Conservation (phyloP, 1,284 basidiomycete genomes). For the Takashimella tepidaria region DNA sequence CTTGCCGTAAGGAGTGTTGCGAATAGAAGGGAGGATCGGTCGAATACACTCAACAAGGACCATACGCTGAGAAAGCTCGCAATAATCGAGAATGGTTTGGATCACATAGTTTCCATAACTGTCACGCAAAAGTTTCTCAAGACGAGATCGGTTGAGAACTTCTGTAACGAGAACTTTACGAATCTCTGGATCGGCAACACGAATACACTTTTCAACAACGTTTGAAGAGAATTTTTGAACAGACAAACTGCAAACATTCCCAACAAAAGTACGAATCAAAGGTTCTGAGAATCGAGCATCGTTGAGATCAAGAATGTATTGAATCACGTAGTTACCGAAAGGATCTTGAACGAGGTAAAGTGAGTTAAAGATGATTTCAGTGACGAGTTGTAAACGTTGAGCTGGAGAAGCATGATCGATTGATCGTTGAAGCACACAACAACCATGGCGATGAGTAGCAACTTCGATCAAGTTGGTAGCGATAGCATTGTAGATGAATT, state of each 20-base stretch:
- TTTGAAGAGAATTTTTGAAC: constrained; percentile 71
- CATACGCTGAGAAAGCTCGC: constrained; percentile 78
- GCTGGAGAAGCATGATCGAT: constrained; percentile 87
- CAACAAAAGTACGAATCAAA: constrained; percentile 94
- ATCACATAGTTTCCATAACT: constrained; percentile 95
- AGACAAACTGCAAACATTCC: constrained; percentile 94
- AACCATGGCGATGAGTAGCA: constrained; percentile 97
- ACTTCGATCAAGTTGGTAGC: constrained; percentile 99
- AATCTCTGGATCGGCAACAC: constrained; percentile 90
- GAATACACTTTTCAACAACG: constrained; percentile 68
- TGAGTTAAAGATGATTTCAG: constrained; percentile 98
- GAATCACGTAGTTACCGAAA: constrained; percentile 60
- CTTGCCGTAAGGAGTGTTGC: constrained; percentile 96
- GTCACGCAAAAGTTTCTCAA: constrained; percentile 91
- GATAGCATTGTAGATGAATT: constrained; percentile 99
- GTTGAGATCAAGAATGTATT: constrained; percentile 97
- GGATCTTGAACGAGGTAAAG: constrained; percentile 98
- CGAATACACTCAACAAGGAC: constrained; percentile 87
- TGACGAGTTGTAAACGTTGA: constrained; percentile 93
- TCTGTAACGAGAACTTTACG: constrained; percentile 95
- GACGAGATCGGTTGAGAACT: constrained; percentile 83
- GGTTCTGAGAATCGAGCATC: constrained; percentile 96
- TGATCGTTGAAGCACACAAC: constrained; percentile 96
- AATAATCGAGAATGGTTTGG: constrained; percentile 91
- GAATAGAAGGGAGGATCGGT: constrained; percentile 90